These are phyloP conservation scores for Mucor indicus DNA, from an alignment of 371 early-diverging fungal genomes.

Conservation along the genomic window DNA sequence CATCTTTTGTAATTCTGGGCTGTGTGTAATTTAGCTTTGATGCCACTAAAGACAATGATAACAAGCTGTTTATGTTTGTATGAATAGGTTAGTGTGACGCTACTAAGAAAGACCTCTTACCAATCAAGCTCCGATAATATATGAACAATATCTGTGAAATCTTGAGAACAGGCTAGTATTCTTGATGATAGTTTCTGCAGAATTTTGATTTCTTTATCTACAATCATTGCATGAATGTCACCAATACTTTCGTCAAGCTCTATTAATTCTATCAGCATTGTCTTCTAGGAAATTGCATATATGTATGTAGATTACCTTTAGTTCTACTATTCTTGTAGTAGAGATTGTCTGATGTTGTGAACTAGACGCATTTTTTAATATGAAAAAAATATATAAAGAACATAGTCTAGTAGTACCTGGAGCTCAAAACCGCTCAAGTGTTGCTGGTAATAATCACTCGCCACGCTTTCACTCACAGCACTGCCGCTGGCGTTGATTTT, in stretches of 20 bases:
- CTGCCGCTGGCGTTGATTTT: slow-evolving; percentile 18
- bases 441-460: not conserved
- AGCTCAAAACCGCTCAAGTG: slow-evolving; percentile 16
- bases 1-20: slow-evolving; percentile 54
- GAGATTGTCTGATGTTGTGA: slow-evolving; percentile 61
- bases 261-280: slow-evolving; percentile 8
- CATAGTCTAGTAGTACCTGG: too few relatives aligned
- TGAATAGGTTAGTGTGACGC: not conserved
- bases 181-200: slow-evolving; percentile 61
- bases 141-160: slow-evolving; percentile 36
- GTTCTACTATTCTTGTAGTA: slow-evolving; percentile 73
- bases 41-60: slow-evolving; percentile 65
- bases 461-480: not conserved
- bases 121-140: slow-evolving; percentile 70
- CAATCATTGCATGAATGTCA: slow-evolving; percentile 73
- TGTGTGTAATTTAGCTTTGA: slow-evolving; percentile 45
- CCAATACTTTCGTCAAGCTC: slow-evolving; percentile 72
- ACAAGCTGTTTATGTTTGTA: slow-evolving; percentile 40
- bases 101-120: slow-evolving; percentile 27
- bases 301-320: slow-evolving; percentile 46
- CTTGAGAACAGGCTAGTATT: slow-evolving; percentile 31
- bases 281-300: too few relatives aligned
- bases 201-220: slow-evolving; percentile 74
- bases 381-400: not conserved
- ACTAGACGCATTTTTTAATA: slow-evolving; percentile 45